Evolutionary conservation across 1,284 basidiomycete species (phyloP), one percentile per base, ranked within the genome.

Genomic region (Trichosporon coremiiforme): DNA sequence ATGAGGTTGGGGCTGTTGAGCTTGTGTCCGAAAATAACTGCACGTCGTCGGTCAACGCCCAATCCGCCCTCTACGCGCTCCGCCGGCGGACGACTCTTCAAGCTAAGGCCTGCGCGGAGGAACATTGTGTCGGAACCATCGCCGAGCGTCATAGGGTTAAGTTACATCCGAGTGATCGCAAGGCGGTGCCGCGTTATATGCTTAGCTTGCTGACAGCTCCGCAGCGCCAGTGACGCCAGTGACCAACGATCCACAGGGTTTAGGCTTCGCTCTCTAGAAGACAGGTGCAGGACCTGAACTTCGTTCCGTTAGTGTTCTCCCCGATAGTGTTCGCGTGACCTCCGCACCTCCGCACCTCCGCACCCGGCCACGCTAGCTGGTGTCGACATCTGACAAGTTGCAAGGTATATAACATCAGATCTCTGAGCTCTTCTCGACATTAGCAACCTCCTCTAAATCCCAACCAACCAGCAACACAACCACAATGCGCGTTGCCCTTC

Each of bases 341-440:
- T 22, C 20, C 47, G 47, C 47, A 22, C 17, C 47, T 53, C 47
- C 41, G 41, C 41, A 45, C 41, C 7, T n/a, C n/a, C n/a, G n/a
- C n/a, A n/a, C n/a, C n/a, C n/a, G n/a, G 45, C 45, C 5, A 12
- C 20, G 2, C n/a, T 22, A 7, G 17, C 47, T 15, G 6, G 15
- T 8, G 45, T 8, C n/a, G 45, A 53, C 47, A 8, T n/a, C n/a
- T n/a, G n/a, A n/a, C n/a, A 9, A 12, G n/a, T 17, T 2, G 20
- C n/a, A 53, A 53, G 47, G 47, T 53, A 53, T 53, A 53, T 53
- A 53, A 53, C 20, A 53, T n/a, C 20, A 22, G 20, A 20, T 22
- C 47, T 53, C 47, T 22, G n/a, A 22, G 1, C 47, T 22, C 3
- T 20, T 8, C 20, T 53, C 20, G 47, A 53, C 47, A 53, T 22